Percentiles rank a stretch among this genome's conserved stretches.
These are phyloP conservation scores for Xylariaceae sp. DNA, from an alignment of 2,329 filamentous ascomycete genomes.

Conservation along the genomic window DNA sequence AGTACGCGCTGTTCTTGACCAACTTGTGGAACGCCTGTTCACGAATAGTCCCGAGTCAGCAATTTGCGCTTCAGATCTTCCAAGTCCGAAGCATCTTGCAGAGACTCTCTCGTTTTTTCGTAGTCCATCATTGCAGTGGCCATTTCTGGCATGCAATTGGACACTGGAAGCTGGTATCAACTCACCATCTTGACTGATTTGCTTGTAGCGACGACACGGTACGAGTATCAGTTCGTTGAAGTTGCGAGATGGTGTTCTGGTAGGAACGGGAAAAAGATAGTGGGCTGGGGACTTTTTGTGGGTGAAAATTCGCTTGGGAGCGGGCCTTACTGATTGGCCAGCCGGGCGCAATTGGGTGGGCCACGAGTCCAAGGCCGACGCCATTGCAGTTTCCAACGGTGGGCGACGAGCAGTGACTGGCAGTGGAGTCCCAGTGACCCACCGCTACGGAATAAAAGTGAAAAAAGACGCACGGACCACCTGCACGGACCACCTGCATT, in stretches of 20 bases:
- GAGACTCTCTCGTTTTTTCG: conserved; percentile 55
- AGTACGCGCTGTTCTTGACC: conserved; percentile 98
- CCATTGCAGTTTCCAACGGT: conserved; percentile 12
- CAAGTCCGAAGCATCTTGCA: conserved; percentile 97
- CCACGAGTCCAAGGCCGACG: conserved; percentile 24
- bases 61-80: conserved; percentile 95
- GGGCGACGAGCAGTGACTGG: conserved; percentile 23
- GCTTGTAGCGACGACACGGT: conserved; percentile 28
- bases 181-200: conserved; percentile 66
- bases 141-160: conserved; percentile 31
- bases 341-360: conserved; percentile 28
- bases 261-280: conserved; percentile 22
- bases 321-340: conserved; percentile 14
- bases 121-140: conserved; percentile 26
- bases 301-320: conserved; percentile 34
- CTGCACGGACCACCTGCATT: conserved; percentile 18
- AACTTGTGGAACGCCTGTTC: conserved; percentile 82
- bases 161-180: conserved; percentile 38
- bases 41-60: conserved; percentile 77
- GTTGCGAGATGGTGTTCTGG: conserved; percentile 14
- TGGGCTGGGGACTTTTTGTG: conserved; percentile 33
- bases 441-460: no score
- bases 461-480: conserved; percentile 18
- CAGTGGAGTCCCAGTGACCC: no score
- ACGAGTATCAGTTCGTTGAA: conserved; percentile 25